These are phyloP conservation scores for Geoglossum cookeanum DNA, from an alignment of 2,329 filamentous ascomycete species.

Conservation along the genomic window DNA sequence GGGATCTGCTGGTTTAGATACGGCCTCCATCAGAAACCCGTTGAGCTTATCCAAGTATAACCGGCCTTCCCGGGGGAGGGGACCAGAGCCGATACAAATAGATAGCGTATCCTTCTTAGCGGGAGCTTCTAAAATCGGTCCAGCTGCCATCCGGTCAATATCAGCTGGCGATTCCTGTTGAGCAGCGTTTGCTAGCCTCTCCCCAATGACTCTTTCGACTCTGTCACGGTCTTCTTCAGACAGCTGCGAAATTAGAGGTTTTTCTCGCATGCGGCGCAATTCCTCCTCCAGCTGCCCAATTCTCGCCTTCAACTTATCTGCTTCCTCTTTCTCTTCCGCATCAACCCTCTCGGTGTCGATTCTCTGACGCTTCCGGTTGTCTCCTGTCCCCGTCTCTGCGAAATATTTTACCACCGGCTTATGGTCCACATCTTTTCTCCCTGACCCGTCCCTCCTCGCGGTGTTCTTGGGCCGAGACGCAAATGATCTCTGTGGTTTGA, in stretches of 20 bases:
- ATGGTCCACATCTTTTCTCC: neutral
- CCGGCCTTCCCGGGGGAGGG: neutral
- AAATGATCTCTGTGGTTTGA: neutral
- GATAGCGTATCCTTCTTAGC: neutral
- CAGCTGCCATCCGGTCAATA: neutral
- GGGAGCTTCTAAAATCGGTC: neutral
- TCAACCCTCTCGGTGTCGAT: neutral
- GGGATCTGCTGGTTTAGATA: neutral
- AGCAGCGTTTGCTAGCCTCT: neutral
- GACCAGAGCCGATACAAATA: neutral
- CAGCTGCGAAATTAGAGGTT: neutral
- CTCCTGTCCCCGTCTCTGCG: neutral
- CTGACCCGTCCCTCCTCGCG: neutral
- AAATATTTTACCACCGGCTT: neutral
- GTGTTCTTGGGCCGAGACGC: neutral
- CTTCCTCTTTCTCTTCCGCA: neutral
- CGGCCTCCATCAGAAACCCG: slow-evolving; percentile 1
- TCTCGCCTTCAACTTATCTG: slow-evolving; percentile 1
- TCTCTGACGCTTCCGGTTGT: neutral
- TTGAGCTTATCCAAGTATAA: slow-evolving; percentile 6
- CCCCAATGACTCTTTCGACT: neutral
- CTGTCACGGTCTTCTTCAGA: neutral
- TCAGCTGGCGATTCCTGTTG: neutral
- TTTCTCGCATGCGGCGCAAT: neutral
- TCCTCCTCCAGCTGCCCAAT: slow-evolving; percentile 4